A percentile compares a stretch with the other conserved stretches of the same genome.
These are phyloP conservation scores for Dorcoceras hygrometricum DNA, from an alignment of 257 asterid species.

Conservation along the genomic window DNA sequence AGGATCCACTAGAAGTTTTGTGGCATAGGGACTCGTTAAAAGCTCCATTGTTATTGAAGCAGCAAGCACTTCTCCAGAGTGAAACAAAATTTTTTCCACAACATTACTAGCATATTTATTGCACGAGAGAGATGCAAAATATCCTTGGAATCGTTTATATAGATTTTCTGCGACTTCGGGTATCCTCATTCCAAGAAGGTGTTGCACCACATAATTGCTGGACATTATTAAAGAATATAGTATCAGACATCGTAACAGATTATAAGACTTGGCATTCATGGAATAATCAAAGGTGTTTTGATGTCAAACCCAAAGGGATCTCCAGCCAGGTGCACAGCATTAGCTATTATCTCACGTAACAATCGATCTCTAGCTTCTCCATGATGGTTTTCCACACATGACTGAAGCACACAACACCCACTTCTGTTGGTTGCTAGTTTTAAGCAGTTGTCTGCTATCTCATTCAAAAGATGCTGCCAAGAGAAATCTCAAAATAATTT, in stretches of 20 bases:
- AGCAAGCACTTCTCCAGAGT: constrained; percentile 32
- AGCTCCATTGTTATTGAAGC: constrained; percentile 44
- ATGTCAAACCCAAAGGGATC: constrained; percentile 71
- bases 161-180: constrained; percentile 40
- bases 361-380: constrained; percentile 50
- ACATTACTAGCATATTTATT: constrained; percentile 78
- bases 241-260: constrained; percentile 4
- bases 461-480: constrained; percentile 51
- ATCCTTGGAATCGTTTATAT: constrained; percentile 42
- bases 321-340: constrained; percentile 49
- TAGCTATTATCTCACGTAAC: constrained; percentile 42
- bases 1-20: constrained; percentile 58
- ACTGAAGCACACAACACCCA: constrained; percentile 76
- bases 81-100: constrained; percentile 54
- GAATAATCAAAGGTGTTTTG: constrained; percentile 7
- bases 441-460: constrained; percentile 44
- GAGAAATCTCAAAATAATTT: constrained; percentile 10
- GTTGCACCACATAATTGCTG: constrained; percentile 87
- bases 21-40: constrained; percentile 36
- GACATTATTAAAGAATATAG: constrained; percentile 9
- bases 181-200: constrained; percentile 47
- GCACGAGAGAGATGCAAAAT: constrained; percentile 47
- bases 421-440: constrained; percentile 58
- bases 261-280: background rate
- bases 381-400: constrained; percentile 48